These are phyloP conservation scores for Cicer yamashitae DNA, from an alignment of 306 rosid species.

Conservation along the genomic window DNA sequence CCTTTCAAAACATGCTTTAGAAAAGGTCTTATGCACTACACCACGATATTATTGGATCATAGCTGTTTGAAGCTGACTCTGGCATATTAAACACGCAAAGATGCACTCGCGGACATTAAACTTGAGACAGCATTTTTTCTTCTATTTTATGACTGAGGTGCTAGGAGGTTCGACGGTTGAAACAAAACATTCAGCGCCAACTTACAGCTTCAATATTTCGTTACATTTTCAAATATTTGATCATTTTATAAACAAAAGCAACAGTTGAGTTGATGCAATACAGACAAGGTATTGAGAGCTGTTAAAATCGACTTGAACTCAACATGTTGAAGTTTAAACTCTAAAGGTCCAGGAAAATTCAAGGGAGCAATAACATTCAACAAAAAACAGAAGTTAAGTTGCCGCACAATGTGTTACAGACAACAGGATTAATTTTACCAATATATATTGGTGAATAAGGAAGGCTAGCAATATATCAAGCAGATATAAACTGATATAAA, in stretches of 20 bases:
- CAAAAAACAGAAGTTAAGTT: not conserved
- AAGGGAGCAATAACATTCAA: not conserved
- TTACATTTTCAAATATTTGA: conserved; percentile 1
- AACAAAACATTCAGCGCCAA: conserved; percentile 6
- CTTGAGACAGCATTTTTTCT: conserved; percentile 11
- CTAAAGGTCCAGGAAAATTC: not conserved
- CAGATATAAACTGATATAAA: not conserved
- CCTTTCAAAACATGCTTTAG: conserved; percentile 10
- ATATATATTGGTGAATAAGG: conserved; percentile 15
- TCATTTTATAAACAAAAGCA: conserved; percentile 21
- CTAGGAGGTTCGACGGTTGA: conserved; percentile 13
- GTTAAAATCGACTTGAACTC: not conserved
- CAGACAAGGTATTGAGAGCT: conserved; percentile 2
- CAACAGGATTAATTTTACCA: conserved; percentile 4
- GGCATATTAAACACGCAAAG: not conserved
- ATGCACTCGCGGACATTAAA: not conserved
- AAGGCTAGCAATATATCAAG: conserved; percentile 21
- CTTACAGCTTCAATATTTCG: not conserved
- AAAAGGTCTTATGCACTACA: not conserved
- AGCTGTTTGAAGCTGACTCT: conserved; percentile 8
- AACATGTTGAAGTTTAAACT: not conserved
- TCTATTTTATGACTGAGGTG: conserved; percentile 13
- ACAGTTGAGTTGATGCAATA: not conserved
- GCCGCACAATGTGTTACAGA: not conserved
- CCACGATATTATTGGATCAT: conserved; percentile 29